These are phyloP conservation scores for Collybia nuda DNA, from an alignment of 768 basidiomycete species.

Conservation along the genomic window DNA sequence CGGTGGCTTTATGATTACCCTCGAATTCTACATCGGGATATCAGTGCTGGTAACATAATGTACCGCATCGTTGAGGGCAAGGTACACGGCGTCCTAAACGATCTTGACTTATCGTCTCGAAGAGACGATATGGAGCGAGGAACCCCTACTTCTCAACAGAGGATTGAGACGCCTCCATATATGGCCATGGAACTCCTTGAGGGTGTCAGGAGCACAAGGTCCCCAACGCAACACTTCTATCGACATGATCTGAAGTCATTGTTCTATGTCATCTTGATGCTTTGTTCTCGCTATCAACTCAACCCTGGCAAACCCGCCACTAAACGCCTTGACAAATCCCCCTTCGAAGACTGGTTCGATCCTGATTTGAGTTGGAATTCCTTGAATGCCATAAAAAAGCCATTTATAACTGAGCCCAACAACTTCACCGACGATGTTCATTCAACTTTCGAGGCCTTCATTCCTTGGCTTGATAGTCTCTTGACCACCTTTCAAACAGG, in stretches of 20 bases:
- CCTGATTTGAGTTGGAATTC: no score
- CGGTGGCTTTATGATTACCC: no score
- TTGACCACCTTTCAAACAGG: no score
- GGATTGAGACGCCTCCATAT: conserved; percentile 14
- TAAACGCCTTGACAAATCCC: no score
- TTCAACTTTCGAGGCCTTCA: no score
- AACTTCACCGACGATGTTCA: no score
- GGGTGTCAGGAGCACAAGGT: neutral
- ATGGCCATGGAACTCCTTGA: conserved; percentile 17
- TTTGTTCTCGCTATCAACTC: no score
- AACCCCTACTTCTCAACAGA: neutral
- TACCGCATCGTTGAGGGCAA: neutral
- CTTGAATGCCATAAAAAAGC: no score
- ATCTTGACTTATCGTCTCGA: neutral
- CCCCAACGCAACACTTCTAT: conserved; percentile 1
- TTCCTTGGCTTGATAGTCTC: no score
- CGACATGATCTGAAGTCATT: conserved; percentile 13
- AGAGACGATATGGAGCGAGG: neutral
- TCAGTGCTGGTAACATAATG: conserved; percentile 1
- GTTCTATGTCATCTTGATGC: conserved; percentile 7
- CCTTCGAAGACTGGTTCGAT: no score
- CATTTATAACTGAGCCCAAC: no score
- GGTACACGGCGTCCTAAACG: neutral
- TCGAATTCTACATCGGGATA: neutral
- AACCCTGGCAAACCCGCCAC: no score